Evolutionary conservation across 208 protist species (phyloP).

Genomic region (Leishmania aethiopica): DNA sequence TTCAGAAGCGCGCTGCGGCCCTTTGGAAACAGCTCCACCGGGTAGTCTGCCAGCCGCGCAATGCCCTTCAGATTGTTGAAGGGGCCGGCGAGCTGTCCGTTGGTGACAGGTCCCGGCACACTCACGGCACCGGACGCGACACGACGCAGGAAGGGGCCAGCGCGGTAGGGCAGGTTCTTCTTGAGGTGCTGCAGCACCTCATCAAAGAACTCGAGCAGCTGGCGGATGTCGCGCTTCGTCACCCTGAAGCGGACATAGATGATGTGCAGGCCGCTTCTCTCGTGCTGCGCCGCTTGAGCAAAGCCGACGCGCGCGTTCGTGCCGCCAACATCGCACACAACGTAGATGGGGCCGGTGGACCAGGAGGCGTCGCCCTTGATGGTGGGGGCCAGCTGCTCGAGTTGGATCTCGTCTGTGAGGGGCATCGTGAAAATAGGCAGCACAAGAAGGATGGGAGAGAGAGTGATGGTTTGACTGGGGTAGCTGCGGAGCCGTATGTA

Average conservation of each 20-base stretch:
- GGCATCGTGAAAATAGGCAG: neutral
- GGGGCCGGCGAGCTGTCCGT: slow-evolving; percentile 49
- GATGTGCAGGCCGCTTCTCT: slow-evolving; percentile 26
- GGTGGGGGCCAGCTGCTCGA: slow-evolving; percentile 31
- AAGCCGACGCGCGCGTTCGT: slow-evolving; percentile 79
- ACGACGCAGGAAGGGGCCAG: slow-evolving; percentile 32
- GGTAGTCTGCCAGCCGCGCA: slow-evolving; percentile 50
- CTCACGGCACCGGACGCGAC: slow-evolving; percentile 53
- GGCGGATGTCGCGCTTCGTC: slow-evolving; percentile 41
- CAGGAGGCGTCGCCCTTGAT: slow-evolving; percentile 32
- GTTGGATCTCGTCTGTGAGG: neutral
- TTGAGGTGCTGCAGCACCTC: slow-evolving; percentile 40
- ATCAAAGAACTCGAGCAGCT: slow-evolving; percentile 57
- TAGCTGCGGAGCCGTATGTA: neutral
- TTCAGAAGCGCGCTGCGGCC: slow-evolving; percentile 64
- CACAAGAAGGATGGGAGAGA: neutral
- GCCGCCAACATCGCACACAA: slow-evolving; percentile 74
- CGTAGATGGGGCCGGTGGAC: slow-evolving; percentile 46
- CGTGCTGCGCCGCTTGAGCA: slow-evolving; percentile 15
- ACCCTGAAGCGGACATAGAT: slow-evolving; percentile 56
- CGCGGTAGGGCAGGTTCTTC: slow-evolving; percentile 18
- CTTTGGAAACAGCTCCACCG: slow-evolving; percentile 51
- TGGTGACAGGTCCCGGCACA: slow-evolving; percentile 63
- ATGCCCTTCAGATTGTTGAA: slow-evolving; percentile 78
- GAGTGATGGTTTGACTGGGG: neutral